phyloP scores from a whole-genome alignment of 106 monocot species.

The Acorus gramineus region DNA sequence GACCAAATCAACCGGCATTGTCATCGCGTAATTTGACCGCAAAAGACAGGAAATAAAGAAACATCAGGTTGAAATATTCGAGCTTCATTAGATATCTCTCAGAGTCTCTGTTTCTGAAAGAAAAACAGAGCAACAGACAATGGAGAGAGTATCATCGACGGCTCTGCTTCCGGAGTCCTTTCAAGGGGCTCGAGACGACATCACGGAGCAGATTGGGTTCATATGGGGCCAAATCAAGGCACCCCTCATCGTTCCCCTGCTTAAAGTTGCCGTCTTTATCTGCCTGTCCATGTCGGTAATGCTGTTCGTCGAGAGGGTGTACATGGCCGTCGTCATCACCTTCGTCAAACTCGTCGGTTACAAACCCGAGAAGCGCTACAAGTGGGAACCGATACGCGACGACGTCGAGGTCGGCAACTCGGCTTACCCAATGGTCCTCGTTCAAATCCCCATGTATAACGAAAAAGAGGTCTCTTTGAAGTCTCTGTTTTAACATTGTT shows the following conservation, averaged over 20 bases:
- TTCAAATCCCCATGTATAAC: constrained; percentile 55
- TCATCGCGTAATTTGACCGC: too few relatives aligned
- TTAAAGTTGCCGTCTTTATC: constrained; percentile 16
- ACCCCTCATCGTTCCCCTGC: constrained; percentile 26
- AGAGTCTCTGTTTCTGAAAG: too few relatives aligned
- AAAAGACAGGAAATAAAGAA: too few relatives aligned
- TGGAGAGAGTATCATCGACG: constrained; percentile 13
- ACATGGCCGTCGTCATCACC: constrained; percentile 26
- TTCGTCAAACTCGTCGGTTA: constrained; percentile 24
- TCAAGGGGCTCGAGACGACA: constrained; percentile 12
- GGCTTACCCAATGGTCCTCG: constrained; percentile 42
- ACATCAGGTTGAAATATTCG: too few relatives aligned
- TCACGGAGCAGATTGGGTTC: constrained; percentile 13
- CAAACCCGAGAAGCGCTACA: constrained; percentile 28
- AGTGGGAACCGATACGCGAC: constrained; percentile 33
- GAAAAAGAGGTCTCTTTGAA: constrained; percentile 20
- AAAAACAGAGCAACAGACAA: not conserved
- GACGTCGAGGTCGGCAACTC: constrained; percentile 33
- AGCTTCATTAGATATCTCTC: too few relatives aligned
- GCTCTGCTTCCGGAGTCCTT: constrained; percentile 1
- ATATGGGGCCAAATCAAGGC: constrained; percentile 27
- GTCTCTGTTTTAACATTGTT: not conserved
- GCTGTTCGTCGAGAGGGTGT: constrained; percentile 36
- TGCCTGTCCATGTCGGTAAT: constrained; percentile 35
- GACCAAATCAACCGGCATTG: too few relatives aligned